These are phyloP conservation scores for Psophocarpus tetragonolobus DNA, from an alignment of 306 rosid species.

Conservation along the genomic window DNA sequence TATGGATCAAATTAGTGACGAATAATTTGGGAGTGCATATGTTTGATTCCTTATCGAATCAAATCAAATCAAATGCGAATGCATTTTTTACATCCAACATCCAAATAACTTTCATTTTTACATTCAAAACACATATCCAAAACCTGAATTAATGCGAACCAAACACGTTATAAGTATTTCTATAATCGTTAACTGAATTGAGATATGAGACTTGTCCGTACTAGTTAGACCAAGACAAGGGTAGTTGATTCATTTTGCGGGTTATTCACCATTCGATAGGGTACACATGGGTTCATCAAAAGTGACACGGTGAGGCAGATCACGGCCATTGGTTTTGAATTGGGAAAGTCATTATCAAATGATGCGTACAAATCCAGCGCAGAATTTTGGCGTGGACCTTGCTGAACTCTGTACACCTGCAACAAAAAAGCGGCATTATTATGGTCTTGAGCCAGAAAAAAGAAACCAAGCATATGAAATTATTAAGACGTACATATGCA, in stretches of 20 bases:
- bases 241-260: neutral
- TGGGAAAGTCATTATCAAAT: slow-evolving; percentile 46
- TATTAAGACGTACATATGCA: neutral
- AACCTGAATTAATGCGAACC: too few species aligned
- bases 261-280: slow-evolving; percentile 20
- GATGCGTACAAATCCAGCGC: slow-evolving; percentile 50
- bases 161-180: too few species aligned
- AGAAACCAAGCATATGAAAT: slow-evolving; percentile 15
- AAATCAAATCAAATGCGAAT: too few species aligned
- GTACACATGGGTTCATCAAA: slow-evolving; percentile 17
- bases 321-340: slow-evolving; percentile 50
- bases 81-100: too few species aligned
- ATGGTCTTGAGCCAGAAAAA: slow-evolving; percentile 8
- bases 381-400: slow-evolving; percentile 52
- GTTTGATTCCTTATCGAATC: too few species aligned
- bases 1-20: too few species aligned
- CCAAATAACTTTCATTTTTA: too few species aligned
- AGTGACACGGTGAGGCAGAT: slow-evolving; percentile 6
- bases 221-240: too few species aligned
- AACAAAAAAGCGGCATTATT: slow-evolving; percentile 29
- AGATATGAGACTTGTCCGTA: too few species aligned
- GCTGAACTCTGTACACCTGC: slow-evolving; percentile 34
- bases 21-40: too few species aligned
- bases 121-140: too few species aligned
- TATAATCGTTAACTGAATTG: too few species aligned